These are phyloP conservation scores for Magnusiomyces ingens DNA, from an alignment of 1,139 yeast species.

Conservation along the genomic window DNA sequence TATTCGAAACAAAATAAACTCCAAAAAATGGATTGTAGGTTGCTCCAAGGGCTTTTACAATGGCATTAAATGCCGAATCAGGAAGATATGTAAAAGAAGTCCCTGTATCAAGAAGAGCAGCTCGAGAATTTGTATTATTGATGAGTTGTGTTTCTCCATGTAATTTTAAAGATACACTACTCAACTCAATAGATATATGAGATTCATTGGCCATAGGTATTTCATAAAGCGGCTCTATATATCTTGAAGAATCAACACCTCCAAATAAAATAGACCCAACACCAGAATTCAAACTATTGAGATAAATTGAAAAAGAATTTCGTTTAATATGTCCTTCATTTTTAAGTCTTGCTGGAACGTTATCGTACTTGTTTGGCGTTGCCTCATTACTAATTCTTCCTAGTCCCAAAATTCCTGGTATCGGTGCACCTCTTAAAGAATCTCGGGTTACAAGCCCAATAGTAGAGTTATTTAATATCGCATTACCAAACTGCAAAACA, in stretches of 20 bases:
- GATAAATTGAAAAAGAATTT: slow-evolving; percentile 38
- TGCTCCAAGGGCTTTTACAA: slow-evolving; percentile 23
- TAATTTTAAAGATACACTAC: slow-evolving; percentile 5
- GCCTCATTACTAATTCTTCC: slow-evolving; percentile 13
- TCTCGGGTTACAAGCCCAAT: slow-evolving; percentile 32
- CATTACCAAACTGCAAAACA: slow-evolving; percentile 38
- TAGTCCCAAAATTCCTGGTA: slow-evolving; percentile 15
- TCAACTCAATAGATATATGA: slow-evolving; percentile 10
- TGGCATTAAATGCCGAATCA: slow-evolving; percentile 17
- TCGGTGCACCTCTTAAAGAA: slow-evolving; percentile 9
- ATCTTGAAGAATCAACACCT: slow-evolving; percentile 46
- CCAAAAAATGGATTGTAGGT: slow-evolving; percentile 11
- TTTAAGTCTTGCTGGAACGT: slow-evolving; percentile 41
- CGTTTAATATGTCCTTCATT: slow-evolving; percentile 39
- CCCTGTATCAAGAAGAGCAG: slow-evolving; percentile 34
- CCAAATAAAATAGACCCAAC: slow-evolving; percentile 43
- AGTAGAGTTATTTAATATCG: slow-evolving; percentile 40
- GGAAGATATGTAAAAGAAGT: slow-evolving; percentile 33
- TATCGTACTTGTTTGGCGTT: slow-evolving; percentile 20
- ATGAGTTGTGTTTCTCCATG: background rate
- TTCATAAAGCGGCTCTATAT: slow-evolving; percentile 34
- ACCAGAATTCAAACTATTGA: slow-evolving; percentile 22
- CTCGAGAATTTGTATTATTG: slow-evolving; percentile 4
- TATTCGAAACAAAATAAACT: slow-evolving; percentile 11
- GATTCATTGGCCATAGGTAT: slow-evolving; percentile 20